A percentile compares a stretch with the other conserved stretches of the same genome.
phyloP scores from a whole-genome alignment of 345 rosid species.

The Rhizophora apiculata region DNA sequence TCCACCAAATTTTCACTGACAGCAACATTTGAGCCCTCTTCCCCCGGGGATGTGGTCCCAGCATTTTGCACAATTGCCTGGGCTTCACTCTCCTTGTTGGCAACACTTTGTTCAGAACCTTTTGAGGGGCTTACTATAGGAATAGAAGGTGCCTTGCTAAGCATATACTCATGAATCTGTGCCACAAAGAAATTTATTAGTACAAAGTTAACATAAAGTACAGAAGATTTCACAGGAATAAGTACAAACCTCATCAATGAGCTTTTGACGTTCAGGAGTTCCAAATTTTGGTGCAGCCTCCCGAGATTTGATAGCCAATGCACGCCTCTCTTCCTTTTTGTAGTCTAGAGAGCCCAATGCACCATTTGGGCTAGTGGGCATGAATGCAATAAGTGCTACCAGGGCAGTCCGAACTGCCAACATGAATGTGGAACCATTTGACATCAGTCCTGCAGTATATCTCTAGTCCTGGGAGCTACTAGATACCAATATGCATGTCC shows the following conservation, averaged over 20 bases:
- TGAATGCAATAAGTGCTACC: constrained; percentile 90
- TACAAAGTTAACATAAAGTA: background rate
- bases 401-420: constrained; percentile 91
- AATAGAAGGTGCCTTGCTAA: constrained; percentile 70
- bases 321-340: constrained; percentile 78
- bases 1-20: constrained; percentile 12
- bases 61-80: constrained; percentile 18
- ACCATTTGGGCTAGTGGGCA: constrained; percentile 95
- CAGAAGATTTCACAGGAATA: background rate
- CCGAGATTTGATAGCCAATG: constrained; percentile 82
- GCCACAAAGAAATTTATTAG: constrained; percentile 7
- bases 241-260: constrained; percentile 72
- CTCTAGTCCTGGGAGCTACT: too few relatives aligned
- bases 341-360: constrained; percentile 94
- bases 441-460: too few relatives aligned
- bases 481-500: too few relatives aligned
- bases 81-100: constrained; percentile 22
- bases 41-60: constrained; percentile 15
- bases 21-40: constrained; percentile 25
- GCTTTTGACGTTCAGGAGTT: constrained; percentile 75
- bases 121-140: constrained; percentile 37
- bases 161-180: constrained; percentile 90
- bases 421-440: background rate
- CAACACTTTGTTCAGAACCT: constrained; percentile 24
- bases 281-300: constrained; percentile 75